Conservation (phyloP, 2,329 filamentous ascomycete species). For the Ceratocystis ficicola region DNA sequence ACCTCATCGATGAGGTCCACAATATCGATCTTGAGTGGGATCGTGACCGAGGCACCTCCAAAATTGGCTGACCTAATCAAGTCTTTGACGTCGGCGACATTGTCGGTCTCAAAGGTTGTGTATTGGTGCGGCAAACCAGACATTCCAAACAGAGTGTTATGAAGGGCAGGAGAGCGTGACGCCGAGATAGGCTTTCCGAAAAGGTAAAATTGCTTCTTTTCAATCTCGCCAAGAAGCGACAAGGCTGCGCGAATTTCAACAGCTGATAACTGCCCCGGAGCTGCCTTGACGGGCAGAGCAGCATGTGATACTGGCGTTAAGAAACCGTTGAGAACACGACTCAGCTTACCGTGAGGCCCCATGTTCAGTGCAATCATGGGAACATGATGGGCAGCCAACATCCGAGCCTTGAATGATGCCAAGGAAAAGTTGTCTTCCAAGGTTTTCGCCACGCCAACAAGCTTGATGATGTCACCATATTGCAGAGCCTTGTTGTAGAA, state of each 20-base stretch:
- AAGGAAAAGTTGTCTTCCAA: constrained; percentile 81
- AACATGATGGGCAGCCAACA: constrained; percentile 58
- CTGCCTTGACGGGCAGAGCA: constrained; percentile 78
- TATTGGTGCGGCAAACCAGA: constrained; percentile 81
- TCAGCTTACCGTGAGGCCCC: constrained; percentile 76
- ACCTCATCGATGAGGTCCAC: constrained; percentile 70
- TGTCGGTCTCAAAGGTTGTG: constrained; percentile 58
- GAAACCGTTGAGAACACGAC: constrained; percentile 80
- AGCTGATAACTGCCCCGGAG: constrained; percentile 84
- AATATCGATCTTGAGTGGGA: constrained; percentile 84
- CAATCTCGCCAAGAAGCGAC: constrained; percentile 65
- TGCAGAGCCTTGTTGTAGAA: constrained; percentile 84
- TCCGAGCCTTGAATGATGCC: constrained; percentile 66
- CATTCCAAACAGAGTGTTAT: constrained; percentile 70
- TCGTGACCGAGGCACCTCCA: constrained; percentile 89
- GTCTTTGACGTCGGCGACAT: constrained; percentile 46
- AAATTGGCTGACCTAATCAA: constrained; percentile 63
- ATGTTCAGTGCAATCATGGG: constrained; percentile 94
- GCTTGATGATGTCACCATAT: constrained; percentile 86
- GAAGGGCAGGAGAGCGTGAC: constrained; percentile 76
- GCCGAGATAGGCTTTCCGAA: constrained; percentile 76
- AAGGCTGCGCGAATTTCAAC: constrained; percentile 73
- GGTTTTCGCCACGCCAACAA: constrained; percentile 66
- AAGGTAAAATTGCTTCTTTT: constrained; percentile 66
- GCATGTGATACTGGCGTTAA: constrained; percentile 91